These are phyloP conservation scores for Boletus subparvulus DNA, from an alignment of 768 basidiomycete species.

Conservation along the genomic window DNA sequence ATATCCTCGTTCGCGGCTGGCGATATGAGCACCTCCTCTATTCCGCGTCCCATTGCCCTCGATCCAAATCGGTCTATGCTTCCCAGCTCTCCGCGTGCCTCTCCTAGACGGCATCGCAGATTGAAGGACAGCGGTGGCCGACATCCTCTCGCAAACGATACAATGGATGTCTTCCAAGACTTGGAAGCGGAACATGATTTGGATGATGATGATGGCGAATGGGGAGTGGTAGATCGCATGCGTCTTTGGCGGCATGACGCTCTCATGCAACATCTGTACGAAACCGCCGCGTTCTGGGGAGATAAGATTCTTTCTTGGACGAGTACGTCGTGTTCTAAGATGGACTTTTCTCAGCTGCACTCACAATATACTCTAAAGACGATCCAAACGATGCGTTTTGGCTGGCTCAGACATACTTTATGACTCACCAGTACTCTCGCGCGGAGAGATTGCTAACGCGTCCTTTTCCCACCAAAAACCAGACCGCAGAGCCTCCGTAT, in stretches of 20 bases:
- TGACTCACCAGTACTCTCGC: slow-evolving; percentile 92
- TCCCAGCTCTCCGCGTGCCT: slow-evolving; percentile 70
- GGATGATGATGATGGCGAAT: slow-evolving; percentile 59
- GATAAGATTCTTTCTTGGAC: slow-evolving; percentile 97
- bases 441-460: slow-evolving; percentile 88
- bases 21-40: slow-evolving; percentile 59
- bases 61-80: slow-evolving; percentile 82
- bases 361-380: slow-evolving; percentile 43
- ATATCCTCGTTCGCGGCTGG: slow-evolving; percentile 69
- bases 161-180: slow-evolving; percentile 71
- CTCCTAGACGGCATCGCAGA: slow-evolving; percentile 56
- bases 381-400: slow-evolving; percentile 99
- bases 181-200: slow-evolving; percentile 58
- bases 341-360: slow-evolving; percentile 4
- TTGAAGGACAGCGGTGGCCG: slow-evolving; percentile 51
- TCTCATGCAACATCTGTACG: slow-evolving; percentile 96
- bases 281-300: slow-evolving; percentile 97
- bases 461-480: slow-evolving; percentile 65
- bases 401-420: slow-evolving; percentile 97
- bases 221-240: slow-evolving; percentile 94
- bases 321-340: slow-evolving; percentile 52
- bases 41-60: slow-evolving; percentile 54
- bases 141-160: slow-evolving; percentile 80
- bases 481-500: slow-evolving; percentile 36
- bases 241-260: slow-evolving; percentile 97